Evolutionary conservation across 768 basidiomycete species (phyloP), one percentile per base, ranked within the genome.

Genomic region (Tylopilus vinaceipallidus): DNA sequence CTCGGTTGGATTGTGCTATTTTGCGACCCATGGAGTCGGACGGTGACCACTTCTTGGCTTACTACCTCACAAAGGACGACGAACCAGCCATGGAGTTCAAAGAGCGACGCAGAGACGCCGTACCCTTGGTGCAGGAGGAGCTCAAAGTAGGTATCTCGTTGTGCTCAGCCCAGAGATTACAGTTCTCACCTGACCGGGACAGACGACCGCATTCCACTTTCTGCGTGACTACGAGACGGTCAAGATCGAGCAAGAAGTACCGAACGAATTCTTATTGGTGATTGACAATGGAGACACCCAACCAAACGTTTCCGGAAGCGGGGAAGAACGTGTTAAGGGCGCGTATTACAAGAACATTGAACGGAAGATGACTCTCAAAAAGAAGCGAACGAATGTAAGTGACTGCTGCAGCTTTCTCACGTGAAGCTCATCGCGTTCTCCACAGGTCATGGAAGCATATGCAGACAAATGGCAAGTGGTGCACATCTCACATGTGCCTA

Each of bases 321-420:
- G 71, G 24, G 69, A 70, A 24, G 61, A 71, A 42, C 74, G 76
- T 58, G 62, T 69, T 23, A 82, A 80, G 60, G 90, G 86, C n/a
- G 91, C 85, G 0, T 92, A 88, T 61, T 92, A 91, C 71, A 93
- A 91, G 69, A 85, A 84, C 62, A 90, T 93, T 46, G 88, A 91
- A 69, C 81, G 90, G 39, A 92, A 91, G 70, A 91, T 91, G 84
- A 75, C 81, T 20, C 73, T 93, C 35, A 91, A 91, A 69, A 91
- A 91, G 73, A 90, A 84, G 66, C 81, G 91, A 8, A 80, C 79
- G 16, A 88, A 88, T 64, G 90, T 91, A 54, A 66, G 80, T 73
- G 16, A 37, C n/a, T 11, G 13, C 4, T 5, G 8, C 11, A 40
- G 20, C 47, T n/a, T 30, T n/a, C 12, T 40, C 37, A 22, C 16